Percentiles rank a stretch among this genome's conserved stretches.
Conservation (phyloP, 2,329 filamentous ascomycete species). For the Parastagonospora nodorum region DNA sequence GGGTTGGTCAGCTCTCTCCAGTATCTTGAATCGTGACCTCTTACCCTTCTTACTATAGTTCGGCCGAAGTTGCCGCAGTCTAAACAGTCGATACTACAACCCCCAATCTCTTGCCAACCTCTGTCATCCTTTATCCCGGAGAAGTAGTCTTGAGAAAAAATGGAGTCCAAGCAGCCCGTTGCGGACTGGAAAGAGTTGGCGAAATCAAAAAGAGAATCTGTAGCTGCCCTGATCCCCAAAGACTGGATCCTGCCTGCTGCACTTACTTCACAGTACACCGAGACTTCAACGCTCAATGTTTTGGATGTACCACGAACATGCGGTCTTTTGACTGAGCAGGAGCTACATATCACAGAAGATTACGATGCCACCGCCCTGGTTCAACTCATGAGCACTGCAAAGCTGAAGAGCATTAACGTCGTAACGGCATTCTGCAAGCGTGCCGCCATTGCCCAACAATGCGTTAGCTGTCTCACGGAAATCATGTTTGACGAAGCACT, state of each 20-base stretch:
- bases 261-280: conserved; percentile 19
- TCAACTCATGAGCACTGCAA: conserved; percentile 24
- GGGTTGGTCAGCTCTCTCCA: too few species aligned
- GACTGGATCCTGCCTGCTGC: conserved; percentile 38
- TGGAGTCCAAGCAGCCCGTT: conserved; percentile 10
- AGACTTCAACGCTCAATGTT: conserved; percentile 29
- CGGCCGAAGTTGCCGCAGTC: too few species aligned
- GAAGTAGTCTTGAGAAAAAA: conserved; percentile 1
- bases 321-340: conserved; percentile 36
- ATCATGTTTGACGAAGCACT: conserved; percentile 51
- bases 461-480: conserved; percentile 55
- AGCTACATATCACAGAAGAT: conserved; percentile 42
- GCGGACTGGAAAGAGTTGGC: conserved; percentile 39
- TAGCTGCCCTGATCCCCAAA: conserved; percentile 36
- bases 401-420: conserved; percentile 49
- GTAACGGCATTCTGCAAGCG: conserved; percentile 60
- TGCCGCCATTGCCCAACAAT: conserved; percentile 62
- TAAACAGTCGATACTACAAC: too few species aligned
- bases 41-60: too few species aligned
- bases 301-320: conserved; percentile 37
- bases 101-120: too few species aligned
- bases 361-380: conserved; percentile 43
- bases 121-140: too few species aligned
- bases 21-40: too few species aligned
- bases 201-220: conserved; percentile 34